Conservation (phyloP, 805 yeast genomes). For the Candida vaughaniae region DNA sequence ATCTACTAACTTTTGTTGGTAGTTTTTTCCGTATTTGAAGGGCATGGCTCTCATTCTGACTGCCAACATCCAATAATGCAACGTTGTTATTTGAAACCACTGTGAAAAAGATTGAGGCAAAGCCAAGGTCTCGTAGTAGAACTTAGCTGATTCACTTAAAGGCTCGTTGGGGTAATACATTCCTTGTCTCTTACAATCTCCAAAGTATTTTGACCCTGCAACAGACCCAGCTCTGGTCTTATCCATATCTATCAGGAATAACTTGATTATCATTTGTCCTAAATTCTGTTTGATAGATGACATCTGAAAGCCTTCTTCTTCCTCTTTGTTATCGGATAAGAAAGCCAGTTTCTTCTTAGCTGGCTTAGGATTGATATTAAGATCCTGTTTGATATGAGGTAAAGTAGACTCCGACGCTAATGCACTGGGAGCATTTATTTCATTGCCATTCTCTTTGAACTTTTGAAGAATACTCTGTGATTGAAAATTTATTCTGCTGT, state of each 20-base stretch:
- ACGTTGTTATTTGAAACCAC: conserved; percentile 89
- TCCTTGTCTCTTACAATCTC: conserved; percentile 84
- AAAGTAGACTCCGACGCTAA: conserved; percentile 41
- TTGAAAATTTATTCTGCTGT: conserved; percentile 3
- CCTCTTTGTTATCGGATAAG: conserved; percentile 38
- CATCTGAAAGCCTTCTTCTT: conserved; percentile 36
- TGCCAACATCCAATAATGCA: conserved; percentile 91
- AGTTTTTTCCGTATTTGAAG: conserved; percentile 78
- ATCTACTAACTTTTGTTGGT: conserved; percentile 90
- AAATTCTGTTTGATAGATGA: conserved; percentile 40
- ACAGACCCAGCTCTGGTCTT: conserved; percentile 88
- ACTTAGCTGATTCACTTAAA: conserved; percentile 68
- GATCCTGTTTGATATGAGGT: conserved; percentile 37
- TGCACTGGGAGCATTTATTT: conserved; percentile 26
- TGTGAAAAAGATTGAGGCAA: conserved; percentile 89
- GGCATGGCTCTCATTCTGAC: conserved; percentile 98
- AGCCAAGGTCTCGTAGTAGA: conserved; percentile 80
- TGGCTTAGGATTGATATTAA: conserved; percentile 34
- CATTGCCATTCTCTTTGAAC: conserved; percentile 7
- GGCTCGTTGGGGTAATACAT: conserved; percentile 72
- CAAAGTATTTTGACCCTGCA: conserved; percentile 86
- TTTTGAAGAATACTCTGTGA: conserved; percentile 9
- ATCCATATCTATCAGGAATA: conserved; percentile 85
- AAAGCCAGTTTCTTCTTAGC: conserved; percentile 37
- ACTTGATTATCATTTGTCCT: conserved; percentile 62